Conservation (phyloP, 192 early-diverging fungal genomes). For the Coemansia sp. region DNA sequence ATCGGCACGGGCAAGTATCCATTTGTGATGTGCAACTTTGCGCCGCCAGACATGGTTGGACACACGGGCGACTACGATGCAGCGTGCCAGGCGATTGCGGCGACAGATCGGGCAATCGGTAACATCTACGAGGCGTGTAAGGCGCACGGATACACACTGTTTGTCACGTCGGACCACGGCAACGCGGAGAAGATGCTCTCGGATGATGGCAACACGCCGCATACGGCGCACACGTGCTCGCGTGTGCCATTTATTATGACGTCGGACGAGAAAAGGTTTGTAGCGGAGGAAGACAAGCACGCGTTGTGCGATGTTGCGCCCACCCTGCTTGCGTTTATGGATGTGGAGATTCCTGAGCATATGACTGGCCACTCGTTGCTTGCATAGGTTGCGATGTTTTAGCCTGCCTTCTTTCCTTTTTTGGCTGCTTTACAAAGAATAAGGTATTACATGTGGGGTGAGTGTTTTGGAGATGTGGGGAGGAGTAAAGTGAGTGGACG, state of each 20-base stretch:
- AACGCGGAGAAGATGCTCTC: conserved; percentile 99
- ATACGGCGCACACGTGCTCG: conserved; percentile 94
- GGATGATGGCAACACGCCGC: conserved; percentile 79
- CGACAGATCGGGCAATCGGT: conserved; percentile 95
- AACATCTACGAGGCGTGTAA: conserved; percentile 91
- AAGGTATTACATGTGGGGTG: neutral
- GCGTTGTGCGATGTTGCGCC: conserved; percentile 96
- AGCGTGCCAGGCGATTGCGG: conserved; percentile 86
- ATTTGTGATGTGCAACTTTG: conserved; percentile 99
- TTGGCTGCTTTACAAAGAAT: neutral
- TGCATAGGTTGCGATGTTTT: conserved; percentile 2
- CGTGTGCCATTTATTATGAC: conserved; percentile 80
- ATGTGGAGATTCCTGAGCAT: conserved; percentile 86
- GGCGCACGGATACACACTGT: conserved; percentile 81
- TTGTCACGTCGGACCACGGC: conserved; percentile 98
- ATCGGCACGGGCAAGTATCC: conserved; percentile 77
- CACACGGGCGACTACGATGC: conserved; percentile 96
- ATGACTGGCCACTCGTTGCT: conserved; percentile 87
- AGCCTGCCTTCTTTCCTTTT: no score
- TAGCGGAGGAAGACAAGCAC: conserved; percentile 56
- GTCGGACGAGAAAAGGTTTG: conserved; percentile 55
- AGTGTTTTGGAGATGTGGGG: no score
- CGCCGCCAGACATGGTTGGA: conserved; percentile 95
- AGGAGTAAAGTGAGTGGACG: neutral
- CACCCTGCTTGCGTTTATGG: conserved; percentile 91